Evolutionary conservation across 129 eudicot species (phyloP).

Genomic region (Smallanthus sonchifolius): DNA sequence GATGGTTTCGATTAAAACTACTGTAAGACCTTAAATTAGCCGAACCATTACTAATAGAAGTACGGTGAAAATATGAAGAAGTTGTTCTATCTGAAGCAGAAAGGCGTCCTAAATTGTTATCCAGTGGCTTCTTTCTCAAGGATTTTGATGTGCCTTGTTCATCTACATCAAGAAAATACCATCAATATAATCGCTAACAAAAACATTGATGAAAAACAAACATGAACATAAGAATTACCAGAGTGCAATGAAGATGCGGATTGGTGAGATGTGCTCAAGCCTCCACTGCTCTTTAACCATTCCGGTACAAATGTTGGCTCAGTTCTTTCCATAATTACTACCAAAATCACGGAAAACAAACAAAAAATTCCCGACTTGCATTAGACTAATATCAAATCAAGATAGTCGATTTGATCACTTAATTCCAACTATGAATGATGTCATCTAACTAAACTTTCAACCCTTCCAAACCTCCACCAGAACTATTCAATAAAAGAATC

Average conservation of each 20-base stretch:
- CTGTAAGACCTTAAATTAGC: conserved; percentile 49
- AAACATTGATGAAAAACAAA: not conserved
- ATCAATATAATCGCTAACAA: not conserved
- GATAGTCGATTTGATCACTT: not conserved
- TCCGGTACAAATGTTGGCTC: conserved; percentile 90
- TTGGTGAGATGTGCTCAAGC: conserved; percentile 38
- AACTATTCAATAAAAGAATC: conserved; percentile 29
- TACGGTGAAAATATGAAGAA: conserved; percentile 62
- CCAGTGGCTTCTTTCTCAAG: conserved; percentile 46
- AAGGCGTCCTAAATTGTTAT: conserved; percentile 44
- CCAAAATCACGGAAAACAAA: conserved; percentile 37
- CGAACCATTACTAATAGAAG: conserved; percentile 68
- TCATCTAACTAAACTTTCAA: conserved; percentile 7
- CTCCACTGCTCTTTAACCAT: conserved; percentile 80
- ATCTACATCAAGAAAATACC: conserved; percentile 36
- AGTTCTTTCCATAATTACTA: conserved; percentile 76
- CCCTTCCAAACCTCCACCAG: conserved; percentile 10
- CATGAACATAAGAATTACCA: conserved; percentile 38
- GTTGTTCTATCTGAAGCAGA: conserved; percentile 56
- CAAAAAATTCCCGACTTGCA: conserved; percentile 30
- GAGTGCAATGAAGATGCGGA: conserved; percentile 40
- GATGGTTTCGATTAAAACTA: conserved; percentile 63
- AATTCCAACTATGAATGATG: conserved; percentile 7
- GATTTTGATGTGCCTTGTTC: conserved; percentile 44
- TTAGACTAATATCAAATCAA: conserved; percentile 10